Base-by-base conservation (phyloP, 257 asterid genomes). In the Vinca minor region DNA sequence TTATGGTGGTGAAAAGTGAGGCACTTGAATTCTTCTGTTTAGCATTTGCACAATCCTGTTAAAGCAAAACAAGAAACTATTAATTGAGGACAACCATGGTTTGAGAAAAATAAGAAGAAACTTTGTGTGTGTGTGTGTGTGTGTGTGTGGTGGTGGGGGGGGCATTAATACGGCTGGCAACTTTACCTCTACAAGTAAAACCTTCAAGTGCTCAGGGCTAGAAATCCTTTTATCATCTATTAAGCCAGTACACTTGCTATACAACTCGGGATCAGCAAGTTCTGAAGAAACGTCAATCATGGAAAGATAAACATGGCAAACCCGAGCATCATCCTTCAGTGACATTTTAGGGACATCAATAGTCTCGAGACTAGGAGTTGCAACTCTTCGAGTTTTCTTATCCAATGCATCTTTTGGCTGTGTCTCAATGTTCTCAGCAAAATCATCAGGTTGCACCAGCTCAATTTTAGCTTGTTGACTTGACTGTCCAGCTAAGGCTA, bases 281-380 rank as follows among this genome's bases (percentile, higher is more conserved):
- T 85, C 97, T 1, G 76, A 80, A 58, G 99, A 93, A 59, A 93
- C 78, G 78, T 93, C 95, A 53, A 93, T 90, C 79, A 79, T 90
- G 63, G 91, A 80, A 29, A 93, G 82, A 80, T 89, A 93, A 71
- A 76, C 69, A 70, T 59, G 79, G 73, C 70, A 79, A 64, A 74
- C 65, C 53, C 31, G 69, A 17, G 48, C 63, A 29, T 81, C 89
- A 55, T 81, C 90, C 84, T 79, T 83, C 72, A 71, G 41, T 0
- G 76, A 76, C 48, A 71, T 39, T 64, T 76, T 75, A 32, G 78
- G 64, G 42, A 50, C 56, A 62, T 59, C 69, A 53, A 64, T 67
- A 32, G 71, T 63, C 74, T 72, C 87, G 62, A 66, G 77, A 55
- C 32, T 65, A 69, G 62, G 69, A 67, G 71, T 50, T 25, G 75